A percentile compares a stretch with the other conserved stretches of the same genome.
phyloP scores from a whole-genome alignment of 31 red algal species.

The Pterothamnion heteromorphum region DNA sequence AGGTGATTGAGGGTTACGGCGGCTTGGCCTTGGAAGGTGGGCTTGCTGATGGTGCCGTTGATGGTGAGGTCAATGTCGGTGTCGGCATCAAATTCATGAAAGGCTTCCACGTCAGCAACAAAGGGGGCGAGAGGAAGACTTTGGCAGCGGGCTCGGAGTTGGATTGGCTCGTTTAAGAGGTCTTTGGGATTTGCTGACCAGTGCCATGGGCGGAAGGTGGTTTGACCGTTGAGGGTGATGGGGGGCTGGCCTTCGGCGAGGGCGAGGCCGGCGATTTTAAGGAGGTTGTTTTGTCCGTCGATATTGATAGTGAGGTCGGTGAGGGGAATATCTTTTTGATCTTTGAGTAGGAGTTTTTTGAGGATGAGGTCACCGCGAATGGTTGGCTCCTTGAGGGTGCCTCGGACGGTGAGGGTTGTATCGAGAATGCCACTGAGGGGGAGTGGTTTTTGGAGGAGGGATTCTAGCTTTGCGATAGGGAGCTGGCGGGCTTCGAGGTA shows the following conservation, averaged over 20 bases:
- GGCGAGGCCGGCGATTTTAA: background rate
- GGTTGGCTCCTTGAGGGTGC: no score
- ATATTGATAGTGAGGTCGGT: background rate
- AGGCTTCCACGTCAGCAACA: background rate
- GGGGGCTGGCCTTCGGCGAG: background rate
- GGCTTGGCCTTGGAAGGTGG: background rate
- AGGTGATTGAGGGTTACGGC: background rate
- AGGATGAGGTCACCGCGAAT: no score
- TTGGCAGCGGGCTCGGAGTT: background rate
- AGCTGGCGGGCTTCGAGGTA: no score
- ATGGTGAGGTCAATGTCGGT: background rate
- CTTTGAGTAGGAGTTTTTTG: no score
- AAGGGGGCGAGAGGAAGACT: background rate
- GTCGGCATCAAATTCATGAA: constrained; percentile 7
- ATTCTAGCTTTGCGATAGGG: no score
- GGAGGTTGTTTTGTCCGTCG: background rate
- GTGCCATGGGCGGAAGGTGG: background rate
- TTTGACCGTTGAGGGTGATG: background rate
- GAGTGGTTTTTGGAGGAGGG: no score
- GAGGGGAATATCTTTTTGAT: no score
- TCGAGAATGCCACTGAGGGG: no score
- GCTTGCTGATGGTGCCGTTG: constrained; percentile 1
- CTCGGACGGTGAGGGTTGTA: no score
- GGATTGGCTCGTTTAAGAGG: background rate
- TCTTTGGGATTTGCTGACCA: background rate